Evolutionary conservation across 352 stramenopile species (phyloP).

Genomic region (Pythium guiyangense): DNA sequence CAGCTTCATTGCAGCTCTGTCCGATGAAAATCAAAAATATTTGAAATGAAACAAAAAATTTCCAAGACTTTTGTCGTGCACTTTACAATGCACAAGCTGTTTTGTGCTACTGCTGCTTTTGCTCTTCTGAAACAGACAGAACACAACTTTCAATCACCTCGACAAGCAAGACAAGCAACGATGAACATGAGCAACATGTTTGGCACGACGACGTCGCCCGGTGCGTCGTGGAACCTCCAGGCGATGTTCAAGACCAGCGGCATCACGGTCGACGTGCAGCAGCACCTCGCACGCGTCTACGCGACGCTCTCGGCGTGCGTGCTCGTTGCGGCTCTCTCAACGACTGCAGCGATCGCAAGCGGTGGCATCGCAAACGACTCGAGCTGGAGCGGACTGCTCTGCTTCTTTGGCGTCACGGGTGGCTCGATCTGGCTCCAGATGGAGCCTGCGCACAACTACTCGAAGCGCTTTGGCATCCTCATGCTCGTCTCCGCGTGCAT

Average conservation of each 20-base stretch:
- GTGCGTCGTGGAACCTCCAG: conserved; percentile 9
- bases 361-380: conserved; percentile 27
- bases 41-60: no score
- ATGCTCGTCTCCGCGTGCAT: conserved; percentile 62
- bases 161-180: background rate
- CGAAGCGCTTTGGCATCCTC: conserved; percentile 63
- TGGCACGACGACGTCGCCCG: background rate
- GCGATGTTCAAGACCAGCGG: conserved; percentile 21
- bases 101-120: no score
- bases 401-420: conserved; percentile 37
- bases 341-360: conserved; percentile 32
- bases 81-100: no score
- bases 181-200: background rate
- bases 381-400: conserved; percentile 34
- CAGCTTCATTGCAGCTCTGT: no score
- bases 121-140: no score
- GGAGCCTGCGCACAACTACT: conserved; percentile 47
- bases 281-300: conserved; percentile 35
- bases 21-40: no score
- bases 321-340: conserved; percentile 41
- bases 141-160: background rate
- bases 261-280: conserved; percentile 13
- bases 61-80: no score
- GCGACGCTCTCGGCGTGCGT: conserved; percentile 58
- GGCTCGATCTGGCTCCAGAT: conserved; percentile 60